Conservation (phyloP, 306 rosid species). For the Adenanthera pavonina region DNA sequence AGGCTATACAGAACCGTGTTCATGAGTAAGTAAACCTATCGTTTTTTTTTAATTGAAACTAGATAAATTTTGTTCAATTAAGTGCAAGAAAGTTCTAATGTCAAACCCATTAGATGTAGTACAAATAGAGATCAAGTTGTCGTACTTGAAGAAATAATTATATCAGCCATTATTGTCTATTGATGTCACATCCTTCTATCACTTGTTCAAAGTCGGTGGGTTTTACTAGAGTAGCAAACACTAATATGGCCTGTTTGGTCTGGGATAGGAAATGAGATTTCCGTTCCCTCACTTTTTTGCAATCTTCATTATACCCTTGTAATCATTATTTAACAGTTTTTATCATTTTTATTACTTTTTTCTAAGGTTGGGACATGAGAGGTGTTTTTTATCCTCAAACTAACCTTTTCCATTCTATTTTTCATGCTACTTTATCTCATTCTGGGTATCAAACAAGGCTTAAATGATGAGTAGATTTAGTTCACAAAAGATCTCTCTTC, state of each 20-base stretch:
- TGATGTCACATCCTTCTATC: not conserved
- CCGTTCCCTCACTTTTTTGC: too few species aligned
- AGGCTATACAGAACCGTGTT: constrained; percentile 86
- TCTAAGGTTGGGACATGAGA: too few species aligned
- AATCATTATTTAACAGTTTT: too few species aligned
- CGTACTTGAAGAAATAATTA: constrained; percentile 21
- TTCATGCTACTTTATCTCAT: too few species aligned
- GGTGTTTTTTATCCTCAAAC: too few species aligned
- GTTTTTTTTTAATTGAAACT: constrained; percentile 31
- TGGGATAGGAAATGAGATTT: not conserved
- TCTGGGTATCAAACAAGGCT: too few species aligned
- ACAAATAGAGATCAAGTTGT: not conserved
- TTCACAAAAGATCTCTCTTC: too few species aligned
- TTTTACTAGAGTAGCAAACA: not conserved
- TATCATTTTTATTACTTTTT: too few species aligned
- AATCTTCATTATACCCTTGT: too few species aligned
- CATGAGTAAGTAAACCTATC: constrained; percentile 78
- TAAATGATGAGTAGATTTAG: too few species aligned
- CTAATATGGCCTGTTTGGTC: not conserved
- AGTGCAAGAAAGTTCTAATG: constrained; percentile 21
- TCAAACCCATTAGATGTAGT: not conserved
- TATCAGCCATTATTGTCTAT: constrained; percentile 13
- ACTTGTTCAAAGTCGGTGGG: not conserved
- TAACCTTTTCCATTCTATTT: too few species aligned
- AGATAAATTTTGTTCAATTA: constrained; percentile 22